phyloP scores from a whole-genome alignment of 129 eudicot genomes.

The Glebionis coronaria region DNA sequence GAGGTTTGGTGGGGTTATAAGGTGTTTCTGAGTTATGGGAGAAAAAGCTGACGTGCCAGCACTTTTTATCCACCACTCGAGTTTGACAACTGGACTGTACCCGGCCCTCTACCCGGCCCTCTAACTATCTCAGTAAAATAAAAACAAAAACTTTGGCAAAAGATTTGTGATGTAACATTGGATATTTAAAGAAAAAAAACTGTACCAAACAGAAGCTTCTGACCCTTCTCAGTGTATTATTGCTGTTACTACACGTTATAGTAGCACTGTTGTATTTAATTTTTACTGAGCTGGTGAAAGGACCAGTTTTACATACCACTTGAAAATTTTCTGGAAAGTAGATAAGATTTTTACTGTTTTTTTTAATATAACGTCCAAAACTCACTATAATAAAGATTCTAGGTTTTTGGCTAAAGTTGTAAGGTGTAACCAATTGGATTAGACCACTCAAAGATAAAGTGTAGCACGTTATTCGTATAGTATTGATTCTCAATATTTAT shows the following conservation, averaged over 20 bases:
- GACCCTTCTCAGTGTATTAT: slow-evolving; percentile 26
- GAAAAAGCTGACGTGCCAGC: too few relatives aligned
- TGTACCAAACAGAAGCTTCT: slow-evolving; percentile 28
- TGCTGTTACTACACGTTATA: slow-evolving; percentile 38
- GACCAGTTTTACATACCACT: slow-evolving; percentile 10
- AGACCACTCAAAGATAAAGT: background rate
- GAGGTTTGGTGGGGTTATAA: too few relatives aligned
- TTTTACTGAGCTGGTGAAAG: slow-evolving; percentile 32
- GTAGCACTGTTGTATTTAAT: background rate
- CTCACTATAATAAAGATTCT: background rate
- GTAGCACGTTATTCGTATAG: background rate
- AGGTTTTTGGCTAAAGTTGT: background rate
- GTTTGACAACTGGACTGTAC: too few relatives aligned
- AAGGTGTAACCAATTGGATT: background rate
- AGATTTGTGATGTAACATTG: slow-evolving; percentile 40
- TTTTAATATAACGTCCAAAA: background rate
- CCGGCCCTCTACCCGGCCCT: too few relatives aligned
- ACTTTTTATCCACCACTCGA: too few relatives aligned
- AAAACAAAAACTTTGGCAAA: slow-evolving; percentile 29
- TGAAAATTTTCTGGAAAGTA: background rate
- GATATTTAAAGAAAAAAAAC: slow-evolving; percentile 34
- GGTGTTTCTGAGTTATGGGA: too few relatives aligned
- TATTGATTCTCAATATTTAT: slow-evolving; percentile 1
- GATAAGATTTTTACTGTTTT: background rate
- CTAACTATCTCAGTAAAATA: slow-evolving; percentile 28